Conservation (phyloP, 148 eudicot genomes). For the Vaccinium corymbosum region DNA sequence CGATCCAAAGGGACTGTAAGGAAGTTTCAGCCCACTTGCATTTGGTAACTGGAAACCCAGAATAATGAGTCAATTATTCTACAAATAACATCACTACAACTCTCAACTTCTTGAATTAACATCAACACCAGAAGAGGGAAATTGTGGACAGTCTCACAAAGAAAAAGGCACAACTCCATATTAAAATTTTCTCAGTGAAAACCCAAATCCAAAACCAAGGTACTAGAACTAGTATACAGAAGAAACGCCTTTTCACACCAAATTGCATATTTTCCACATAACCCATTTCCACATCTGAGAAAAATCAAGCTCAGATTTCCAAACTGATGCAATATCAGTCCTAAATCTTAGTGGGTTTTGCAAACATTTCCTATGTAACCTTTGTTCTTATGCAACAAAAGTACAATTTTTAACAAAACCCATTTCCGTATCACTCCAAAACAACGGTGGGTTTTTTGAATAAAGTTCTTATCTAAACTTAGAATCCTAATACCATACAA, state of each 20-base stretch:
- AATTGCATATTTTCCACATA: not conserved
- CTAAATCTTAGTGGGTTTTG: constrained; percentile 14
- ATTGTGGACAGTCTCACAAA: not conserved
- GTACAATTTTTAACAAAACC: not conserved
- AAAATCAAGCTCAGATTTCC: constrained; percentile 18
- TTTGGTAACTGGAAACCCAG: constrained; percentile 58
- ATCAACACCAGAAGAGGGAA: not conserved
- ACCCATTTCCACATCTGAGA: constrained; percentile 10
- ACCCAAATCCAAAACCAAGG: not conserved
- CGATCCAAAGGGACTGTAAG: constrained; percentile 1
- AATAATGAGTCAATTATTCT: constrained; percentile 2
- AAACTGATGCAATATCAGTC: not conserved
- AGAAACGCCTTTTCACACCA: constrained; percentile 1
- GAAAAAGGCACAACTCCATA: not conserved
- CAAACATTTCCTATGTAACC: not conserved
- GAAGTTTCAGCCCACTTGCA: constrained; percentile 75
- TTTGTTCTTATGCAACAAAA: not conserved
- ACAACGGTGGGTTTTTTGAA: not conserved
- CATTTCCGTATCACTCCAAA: not conserved
- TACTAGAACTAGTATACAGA: not conserved
- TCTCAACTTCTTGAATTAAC: not conserved
- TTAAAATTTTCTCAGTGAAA: not conserved
- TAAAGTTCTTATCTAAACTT: not conserved
- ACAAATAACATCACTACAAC: constrained; percentile 1
- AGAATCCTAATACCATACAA: constrained; percentile 16